Percentiles rank a stretch among this genome's conserved stretches.
These are phyloP conservation scores for Pseudocohnilembus persalinus DNA, from an alignment of 169 alveolate species.

Conservation along the genomic window DNA sequence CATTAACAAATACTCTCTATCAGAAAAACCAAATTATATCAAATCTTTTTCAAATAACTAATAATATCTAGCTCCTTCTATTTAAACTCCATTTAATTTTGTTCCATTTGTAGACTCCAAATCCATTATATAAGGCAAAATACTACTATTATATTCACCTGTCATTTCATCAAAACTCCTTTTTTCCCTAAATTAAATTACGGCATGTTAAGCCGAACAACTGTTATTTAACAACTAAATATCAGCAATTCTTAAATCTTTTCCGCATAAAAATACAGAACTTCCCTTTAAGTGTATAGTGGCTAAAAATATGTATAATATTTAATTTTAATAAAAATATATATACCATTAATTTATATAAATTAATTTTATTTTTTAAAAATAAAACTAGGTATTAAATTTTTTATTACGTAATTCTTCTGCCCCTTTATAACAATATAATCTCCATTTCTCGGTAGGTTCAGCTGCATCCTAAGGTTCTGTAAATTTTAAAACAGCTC, in stretches of 20 bases:
- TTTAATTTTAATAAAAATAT: too few species aligned
- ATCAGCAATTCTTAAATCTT: constrained; percentile 91
- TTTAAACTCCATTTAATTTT: constrained; percentile 87
- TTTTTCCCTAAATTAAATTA: constrained; percentile 90
- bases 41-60: constrained; percentile 87
- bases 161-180: constrained; percentile 43
- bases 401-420: constrained; percentile 32
- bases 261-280: constrained; percentile 85
- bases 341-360: constrained; percentile 25
- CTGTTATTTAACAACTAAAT: constrained; percentile 86
- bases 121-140: constrained; percentile 94
- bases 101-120: constrained; percentile 95
- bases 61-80: constrained; percentile 91
- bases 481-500: constrained; percentile 69
- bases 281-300: constrained; percentile 32
- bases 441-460: constrained; percentile 72
- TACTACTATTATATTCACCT: constrained; percentile 13
- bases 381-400: too few species aligned
- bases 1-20: constrained; percentile 79
- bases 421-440: constrained; percentile 71
- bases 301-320: constrained; percentile 30
- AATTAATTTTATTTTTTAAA: background rate
- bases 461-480: constrained; percentile 77
- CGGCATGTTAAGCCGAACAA: constrained; percentile 95
- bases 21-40: constrained; percentile 76